Evolutionary conservation across 2,329 filamentous ascomycete species (phyloP).

Genomic region (Fusarium sacchari): DNA sequence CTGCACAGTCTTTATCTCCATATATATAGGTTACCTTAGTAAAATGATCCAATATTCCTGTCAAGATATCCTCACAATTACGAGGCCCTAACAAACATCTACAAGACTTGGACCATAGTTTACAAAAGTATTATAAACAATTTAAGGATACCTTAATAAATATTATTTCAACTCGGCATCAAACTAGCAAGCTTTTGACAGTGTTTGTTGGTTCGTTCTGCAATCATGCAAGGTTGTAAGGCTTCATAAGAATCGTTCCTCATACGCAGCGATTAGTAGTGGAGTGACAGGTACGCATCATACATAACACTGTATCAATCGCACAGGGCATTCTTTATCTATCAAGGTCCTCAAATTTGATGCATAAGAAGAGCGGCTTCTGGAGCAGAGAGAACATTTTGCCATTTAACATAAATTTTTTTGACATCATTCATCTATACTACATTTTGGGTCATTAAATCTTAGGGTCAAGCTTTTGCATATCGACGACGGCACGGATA

Average conservation of each 20-base stretch:
- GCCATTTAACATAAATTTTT: conserved; percentile 31
- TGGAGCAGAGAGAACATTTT: neutral
- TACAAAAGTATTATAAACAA: neutral
- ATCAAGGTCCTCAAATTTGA: conserved; percentile 29
- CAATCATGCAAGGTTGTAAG: neutral
- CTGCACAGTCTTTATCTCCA: neutral
- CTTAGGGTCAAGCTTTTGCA: conserved; percentile 52
- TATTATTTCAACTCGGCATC: neutral
- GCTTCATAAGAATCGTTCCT: neutral
- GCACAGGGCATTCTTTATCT: conserved; percentile 6
- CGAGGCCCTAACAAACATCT: neutral
- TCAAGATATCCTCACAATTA: neutral
- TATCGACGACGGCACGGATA: conserved; percentile 90
- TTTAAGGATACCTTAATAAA: neutral
- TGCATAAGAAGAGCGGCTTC: conserved; percentile 15
- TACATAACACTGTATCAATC: conserved; percentile 13
- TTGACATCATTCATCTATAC: conserved; percentile 38
- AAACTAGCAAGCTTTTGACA: neutral
- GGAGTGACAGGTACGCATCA: conserved; percentile 4
- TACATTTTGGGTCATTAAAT: conserved; percentile 42
- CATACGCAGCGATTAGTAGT: neutral
- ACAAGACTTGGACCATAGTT: neutral
- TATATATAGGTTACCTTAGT: neutral
- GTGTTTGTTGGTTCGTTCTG: neutral
- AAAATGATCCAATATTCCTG: neutral